These are phyloP conservation scores for Lipomyces oligophaga DNA, from an alignment of 805 yeast species.

Conservation along the genomic window DNA sequence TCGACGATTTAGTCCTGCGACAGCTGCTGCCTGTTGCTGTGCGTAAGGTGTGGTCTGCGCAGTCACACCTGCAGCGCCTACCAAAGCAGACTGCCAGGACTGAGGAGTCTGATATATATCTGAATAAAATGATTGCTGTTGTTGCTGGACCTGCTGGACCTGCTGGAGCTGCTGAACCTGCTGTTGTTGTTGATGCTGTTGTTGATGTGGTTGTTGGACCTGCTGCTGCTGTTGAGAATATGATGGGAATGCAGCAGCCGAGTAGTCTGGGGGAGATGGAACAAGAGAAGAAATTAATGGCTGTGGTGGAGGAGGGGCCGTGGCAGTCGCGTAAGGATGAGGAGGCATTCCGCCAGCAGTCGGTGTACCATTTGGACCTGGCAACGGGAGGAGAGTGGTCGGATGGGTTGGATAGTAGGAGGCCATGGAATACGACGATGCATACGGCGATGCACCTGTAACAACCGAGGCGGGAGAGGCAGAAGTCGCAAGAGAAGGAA, in stretches of 20 bases:
- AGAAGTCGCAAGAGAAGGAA: conserved; percentile 22
- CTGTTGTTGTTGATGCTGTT: conserved; percentile 1
- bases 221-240: not conserved
- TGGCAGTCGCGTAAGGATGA: conserved; percentile 9
- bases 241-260: not conserved
- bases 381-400: conserved; percentile 18
- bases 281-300: not conserved
- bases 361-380: conserved; percentile 14
- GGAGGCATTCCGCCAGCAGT: conserved; percentile 13
- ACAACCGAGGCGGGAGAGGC: conserved; percentile 15
- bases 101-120: conserved; percentile 11
- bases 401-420: conserved; percentile 9
- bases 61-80: too few relatives aligned
- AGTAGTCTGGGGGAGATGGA: not conserved
- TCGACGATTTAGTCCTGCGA: conserved; percentile 10
- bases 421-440: too few relatives aligned
- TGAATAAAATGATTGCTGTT: too few relatives aligned
- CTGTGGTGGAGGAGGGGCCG: conserved; percentile 1
- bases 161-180: conserved; percentile 4
- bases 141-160: conserved; percentile 12
- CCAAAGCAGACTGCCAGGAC: conserved; percentile 7
- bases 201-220: too few relatives aligned
- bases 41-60: conserved; percentile 3
- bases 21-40: conserved; percentile 2
- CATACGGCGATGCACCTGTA: not conserved